Percentiles rank a stretch among this genome's conserved stretches.
Evolutionary conservation across 2,329 filamentous ascomycete species (phyloP).

Genomic region (Colletotrichum navitas): DNA sequence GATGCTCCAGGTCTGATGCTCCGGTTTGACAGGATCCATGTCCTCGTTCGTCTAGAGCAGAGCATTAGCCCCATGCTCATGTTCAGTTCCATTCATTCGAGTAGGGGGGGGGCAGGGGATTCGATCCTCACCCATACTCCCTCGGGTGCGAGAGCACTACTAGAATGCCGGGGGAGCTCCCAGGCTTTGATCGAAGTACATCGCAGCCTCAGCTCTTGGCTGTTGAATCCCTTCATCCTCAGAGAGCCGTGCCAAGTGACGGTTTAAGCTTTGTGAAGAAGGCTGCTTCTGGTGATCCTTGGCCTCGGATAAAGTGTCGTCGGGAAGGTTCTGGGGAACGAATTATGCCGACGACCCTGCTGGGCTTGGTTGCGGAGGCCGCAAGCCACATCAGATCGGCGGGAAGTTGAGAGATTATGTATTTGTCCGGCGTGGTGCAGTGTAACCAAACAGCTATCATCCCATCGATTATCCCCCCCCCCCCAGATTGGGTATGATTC

Average conservation of each 20-base stretch:
- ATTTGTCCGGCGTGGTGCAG: conserved; percentile 17
- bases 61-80: neutral
- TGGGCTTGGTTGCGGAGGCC: conserved; percentile 1
- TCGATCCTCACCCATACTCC: conserved; percentile 54
- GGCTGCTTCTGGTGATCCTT: neutral
- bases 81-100: neutral
- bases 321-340: neutral
- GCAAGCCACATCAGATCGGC: neutral
- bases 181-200: conserved; percentile 57
- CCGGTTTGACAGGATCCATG: conserved; percentile 37
- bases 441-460: conserved; percentile 25
- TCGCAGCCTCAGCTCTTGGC: conserved; percentile 51
- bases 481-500: neutral
- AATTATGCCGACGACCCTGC: conserved; percentile 8
- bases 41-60: conserved; percentile 33
- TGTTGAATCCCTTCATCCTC: conserved; percentile 45
- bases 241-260: neutral
- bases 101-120: too few species aligned
- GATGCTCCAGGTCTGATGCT: conserved; percentile 50
- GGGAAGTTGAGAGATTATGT: conserved; percentile 33
- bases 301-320: neutral
- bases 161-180: conserved; percentile 62
- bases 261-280: neutral
- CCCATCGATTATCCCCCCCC: neutral
- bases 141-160: conserved; percentile 59